These are phyloP conservation scores for Pyricularia pennisetigena DNA, from an alignment of 2,329 filamentous ascomycete genomes.

Conservation along the genomic window DNA sequence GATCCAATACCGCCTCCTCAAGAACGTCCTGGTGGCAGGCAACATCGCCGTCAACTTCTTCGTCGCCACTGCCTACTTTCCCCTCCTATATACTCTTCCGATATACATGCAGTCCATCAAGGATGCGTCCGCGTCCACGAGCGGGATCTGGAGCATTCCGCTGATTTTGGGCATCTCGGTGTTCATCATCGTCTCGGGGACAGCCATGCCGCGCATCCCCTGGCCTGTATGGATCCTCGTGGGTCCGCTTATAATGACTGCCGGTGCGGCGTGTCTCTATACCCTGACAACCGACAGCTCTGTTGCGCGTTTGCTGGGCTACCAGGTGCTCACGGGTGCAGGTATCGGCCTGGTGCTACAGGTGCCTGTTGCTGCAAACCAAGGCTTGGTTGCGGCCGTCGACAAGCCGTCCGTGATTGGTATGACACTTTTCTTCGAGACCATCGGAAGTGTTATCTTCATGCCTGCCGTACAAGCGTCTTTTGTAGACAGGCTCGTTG, in stretches of 20 bases:
- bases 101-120: slow-evolving; percentile 2
- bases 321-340: not conserved
- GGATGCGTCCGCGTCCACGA: not conserved
- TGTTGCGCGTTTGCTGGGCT: not conserved
- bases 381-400: not conserved
- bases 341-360: not conserved
- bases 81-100: not conserved
- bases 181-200: not conserved
- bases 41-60: not conserved
- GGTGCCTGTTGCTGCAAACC: slow-evolving; percentile 1
- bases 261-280: not conserved
- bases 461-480: slow-evolving; percentile 2
- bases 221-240: not conserved
- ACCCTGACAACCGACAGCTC: not conserved
- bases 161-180: not conserved
- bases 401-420: slow-evolving; percentile 1
- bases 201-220: not conserved
- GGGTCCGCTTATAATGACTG: not conserved
- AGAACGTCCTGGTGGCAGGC: not conserved
- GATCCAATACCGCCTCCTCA: not conserved
- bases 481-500: not conserved
- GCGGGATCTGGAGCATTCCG: not conserved
- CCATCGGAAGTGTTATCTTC: not conserved
- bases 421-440: slow-evolving; percentile 4
- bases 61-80: slow-evolving; percentile 1